A percentile compares a stretch with the other conserved stretches of the same genome.
Conservation (phyloP, 495 filamentous ascomycete species). For the Podospora conica region DNA sequence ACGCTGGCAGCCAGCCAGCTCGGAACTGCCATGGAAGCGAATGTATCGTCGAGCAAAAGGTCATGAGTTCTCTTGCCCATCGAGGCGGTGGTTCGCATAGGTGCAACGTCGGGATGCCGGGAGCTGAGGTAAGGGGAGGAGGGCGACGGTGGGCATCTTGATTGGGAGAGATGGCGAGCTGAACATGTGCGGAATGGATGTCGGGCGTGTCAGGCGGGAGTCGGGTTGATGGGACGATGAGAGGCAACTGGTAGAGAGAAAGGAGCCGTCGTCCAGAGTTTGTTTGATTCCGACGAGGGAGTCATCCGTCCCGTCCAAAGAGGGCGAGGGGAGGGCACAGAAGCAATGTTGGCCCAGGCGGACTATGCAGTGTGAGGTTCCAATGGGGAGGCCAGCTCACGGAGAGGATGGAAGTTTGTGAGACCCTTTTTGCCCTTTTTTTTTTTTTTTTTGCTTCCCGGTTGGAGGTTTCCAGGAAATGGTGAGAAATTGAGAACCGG, state of each 20-base stretch:
- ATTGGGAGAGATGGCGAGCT: conserved; percentile 10
- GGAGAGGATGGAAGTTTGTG: not conserved
- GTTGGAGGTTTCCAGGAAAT: not conserved
- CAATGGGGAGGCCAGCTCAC: conserved; percentile 16
- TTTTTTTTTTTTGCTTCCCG: not conserved
- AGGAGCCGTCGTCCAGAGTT: conserved; percentile 7
- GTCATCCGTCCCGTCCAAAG: not conserved
- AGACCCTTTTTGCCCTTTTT: not conserved
- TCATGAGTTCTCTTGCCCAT: not conserved
- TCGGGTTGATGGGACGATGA: conserved; percentile 11
- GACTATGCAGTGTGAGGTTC: conserved; percentile 12
- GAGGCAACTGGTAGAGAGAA: conserved; percentile 15
- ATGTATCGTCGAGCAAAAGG: not conserved
- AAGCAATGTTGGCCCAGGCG: not conserved
- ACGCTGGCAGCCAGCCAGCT: not conserved
- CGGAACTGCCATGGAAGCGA: not conserved
- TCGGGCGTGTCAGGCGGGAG: conserved; percentile 22
- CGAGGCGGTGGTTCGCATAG: not conserved
- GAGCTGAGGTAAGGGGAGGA: conserved; percentile 7
- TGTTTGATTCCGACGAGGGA: not conserved
- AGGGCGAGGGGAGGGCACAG: no score
- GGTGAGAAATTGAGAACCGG: not conserved
- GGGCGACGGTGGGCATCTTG: conserved; percentile 1
- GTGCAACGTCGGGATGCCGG: not conserved
- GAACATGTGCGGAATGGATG: conserved; percentile 7